phyloP scores from a whole-genome alignment of 1,139 yeast genomes.

The Pichia cactophila region DNA sequence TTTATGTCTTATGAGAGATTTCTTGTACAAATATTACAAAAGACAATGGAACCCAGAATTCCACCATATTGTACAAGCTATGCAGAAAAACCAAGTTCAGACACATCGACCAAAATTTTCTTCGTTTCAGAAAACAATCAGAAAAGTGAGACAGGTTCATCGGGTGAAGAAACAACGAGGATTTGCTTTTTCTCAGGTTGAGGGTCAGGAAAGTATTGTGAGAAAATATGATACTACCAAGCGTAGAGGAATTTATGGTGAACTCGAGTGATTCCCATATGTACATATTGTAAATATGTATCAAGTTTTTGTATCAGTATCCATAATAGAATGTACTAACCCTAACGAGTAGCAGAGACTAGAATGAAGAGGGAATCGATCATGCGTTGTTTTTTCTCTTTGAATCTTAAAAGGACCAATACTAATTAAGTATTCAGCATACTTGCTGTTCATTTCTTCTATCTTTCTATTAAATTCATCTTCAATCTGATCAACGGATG shows the following conservation, averaged over 20 bases:
- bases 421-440: not conserved
- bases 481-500: not conserved
- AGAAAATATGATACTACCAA: constrained; percentile 92
- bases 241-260: constrained; percentile 48
- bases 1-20: constrained; percentile 77
- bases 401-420: not conserved
- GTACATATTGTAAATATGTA: too few species aligned
- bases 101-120: constrained; percentile 94
- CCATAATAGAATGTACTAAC: not conserved
- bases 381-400: not conserved
- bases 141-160: constrained; percentile 96
- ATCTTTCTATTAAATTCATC: not conserved
- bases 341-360: not conserved
- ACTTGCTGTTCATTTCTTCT: not conserved
- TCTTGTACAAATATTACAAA: constrained; percentile 90
- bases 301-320: not conserved
- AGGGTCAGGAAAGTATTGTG: constrained; percentile 84
- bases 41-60: constrained; percentile 87
- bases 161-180: constrained; percentile 98
- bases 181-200: constrained; percentile 95
- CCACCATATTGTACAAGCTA: constrained; percentile 93
- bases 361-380: not conserved
- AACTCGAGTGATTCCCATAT: constrained; percentile 20
- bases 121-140: constrained; percentile 92
- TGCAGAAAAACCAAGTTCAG: constrained; percentile 89